Evolutionary conservation across 495 filamentous ascomycete genomes (phyloP).

Genomic region (Hyaloscypha bicolor): DNA sequence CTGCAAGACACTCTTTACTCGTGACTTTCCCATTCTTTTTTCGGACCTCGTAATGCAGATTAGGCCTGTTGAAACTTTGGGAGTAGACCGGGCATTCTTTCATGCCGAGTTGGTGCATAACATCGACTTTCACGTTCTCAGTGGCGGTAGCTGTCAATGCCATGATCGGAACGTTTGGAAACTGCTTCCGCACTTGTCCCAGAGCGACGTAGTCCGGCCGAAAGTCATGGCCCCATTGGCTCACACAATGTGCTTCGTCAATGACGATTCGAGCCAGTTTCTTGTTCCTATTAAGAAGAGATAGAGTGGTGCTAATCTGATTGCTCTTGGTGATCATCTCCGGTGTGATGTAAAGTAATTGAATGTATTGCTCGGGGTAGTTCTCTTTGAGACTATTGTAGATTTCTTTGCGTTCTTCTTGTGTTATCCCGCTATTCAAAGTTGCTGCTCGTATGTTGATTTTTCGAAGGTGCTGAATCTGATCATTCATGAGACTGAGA

Average conservation of each 20-base stretch:
- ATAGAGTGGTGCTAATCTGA: slow-evolving; percentile 60
- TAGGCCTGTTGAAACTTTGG: slow-evolving; percentile 94
- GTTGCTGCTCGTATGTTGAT: slow-evolving; percentile 76
- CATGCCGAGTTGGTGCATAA: slow-evolving; percentile 86
- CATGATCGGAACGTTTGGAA: slow-evolving; percentile 84
- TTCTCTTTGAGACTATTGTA: slow-evolving; percentile 58
- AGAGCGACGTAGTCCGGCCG: slow-evolving; percentile 93
- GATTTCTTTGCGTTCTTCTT: slow-evolving; percentile 59
- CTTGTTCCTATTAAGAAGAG: slow-evolving; percentile 60
- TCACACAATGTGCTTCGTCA: slow-evolving; percentile 97
- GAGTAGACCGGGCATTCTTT: slow-evolving; percentile 71
- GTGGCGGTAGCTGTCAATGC: slow-evolving; percentile 95
- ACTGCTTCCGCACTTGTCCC: slow-evolving; percentile 66
- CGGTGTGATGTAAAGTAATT: slow-evolving; percentile 91
- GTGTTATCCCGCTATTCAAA: slow-evolving; percentile 72
- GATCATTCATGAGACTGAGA: slow-evolving; percentile 94
- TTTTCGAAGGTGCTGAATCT: slow-evolving; percentile 77
- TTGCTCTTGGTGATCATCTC: slow-evolving; percentile 90
- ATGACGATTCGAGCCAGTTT: slow-evolving; percentile 91
- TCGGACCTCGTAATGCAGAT: slow-evolving; percentile 83
- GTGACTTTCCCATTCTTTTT: slow-evolving; percentile 55
- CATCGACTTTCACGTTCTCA: slow-evolving; percentile 85
- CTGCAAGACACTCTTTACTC: slow-evolving; percentile 54
- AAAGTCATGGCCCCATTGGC: slow-evolving; percentile 99
- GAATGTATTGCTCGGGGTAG: slow-evolving; percentile 67